phyloP scores from a whole-genome alignment of 768 basidiomycete genomes.

The Suillus occidentalis region DNA sequence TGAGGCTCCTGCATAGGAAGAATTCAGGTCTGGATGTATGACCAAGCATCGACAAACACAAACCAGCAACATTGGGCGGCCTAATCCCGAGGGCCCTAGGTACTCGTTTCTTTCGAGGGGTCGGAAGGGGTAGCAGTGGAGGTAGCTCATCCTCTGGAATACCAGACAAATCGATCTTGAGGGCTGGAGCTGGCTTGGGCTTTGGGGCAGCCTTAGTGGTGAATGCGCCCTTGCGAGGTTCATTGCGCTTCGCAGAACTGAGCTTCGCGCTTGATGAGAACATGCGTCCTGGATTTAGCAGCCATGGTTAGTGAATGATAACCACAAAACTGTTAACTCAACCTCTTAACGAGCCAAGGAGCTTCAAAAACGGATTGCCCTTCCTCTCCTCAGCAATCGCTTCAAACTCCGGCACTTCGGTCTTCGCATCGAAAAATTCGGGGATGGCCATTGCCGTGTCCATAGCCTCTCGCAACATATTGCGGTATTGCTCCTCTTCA shows the following conservation, averaged over 20 bases:
- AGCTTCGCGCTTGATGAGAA: conserved; percentile 50
- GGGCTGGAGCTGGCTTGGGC: conserved; percentile 5
- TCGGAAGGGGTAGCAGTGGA: conserved; percentile 8
- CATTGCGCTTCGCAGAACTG: conserved; percentile 36
- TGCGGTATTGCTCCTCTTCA: conserved; percentile 64
- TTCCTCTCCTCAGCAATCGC: conserved; percentile 51
- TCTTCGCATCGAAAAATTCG: conserved; percentile 56
- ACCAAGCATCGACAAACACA: not conserved
- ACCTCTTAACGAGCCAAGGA: conserved; percentile 77
- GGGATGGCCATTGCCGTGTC: conserved; percentile 56
- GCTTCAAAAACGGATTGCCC: conserved; percentile 76
- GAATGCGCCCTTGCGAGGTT: conserved; percentile 32
- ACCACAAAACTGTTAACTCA: conserved; percentile 4
- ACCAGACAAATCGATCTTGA: conserved; percentile 11
- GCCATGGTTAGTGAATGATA: conserved; percentile 6
- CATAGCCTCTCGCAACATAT: conserved; percentile 71
- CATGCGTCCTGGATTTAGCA: conserved; percentile 54
- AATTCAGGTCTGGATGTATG: not conserved
- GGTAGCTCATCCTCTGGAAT: conserved; percentile 14
- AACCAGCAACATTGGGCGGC: conserved; percentile 11
- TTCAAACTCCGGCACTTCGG: conserved; percentile 44
- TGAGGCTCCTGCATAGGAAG: conserved; percentile 12
- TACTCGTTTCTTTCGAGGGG: conserved; percentile 12
- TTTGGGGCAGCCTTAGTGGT: conserved; percentile 15
- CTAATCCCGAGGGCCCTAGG: not conserved